Percentiles rank a stretch among this genome's conserved stretches.
Evolutionary conservation across 2,329 filamentous ascomycete species (phyloP).

Genomic region (Alternaria gansuensis): DNA sequence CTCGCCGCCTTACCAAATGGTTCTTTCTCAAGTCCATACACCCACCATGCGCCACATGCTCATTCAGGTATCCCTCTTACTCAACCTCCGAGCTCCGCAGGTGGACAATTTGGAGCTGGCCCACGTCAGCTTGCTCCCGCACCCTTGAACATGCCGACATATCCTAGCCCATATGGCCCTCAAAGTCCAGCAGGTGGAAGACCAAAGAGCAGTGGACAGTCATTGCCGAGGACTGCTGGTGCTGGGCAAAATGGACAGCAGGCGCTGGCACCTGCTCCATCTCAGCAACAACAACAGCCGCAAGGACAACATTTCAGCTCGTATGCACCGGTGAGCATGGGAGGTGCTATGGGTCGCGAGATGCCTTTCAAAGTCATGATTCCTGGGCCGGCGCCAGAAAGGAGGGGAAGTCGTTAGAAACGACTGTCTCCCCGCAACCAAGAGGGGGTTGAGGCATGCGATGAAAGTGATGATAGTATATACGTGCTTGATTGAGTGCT

Average conservation of each 20-base stretch:
- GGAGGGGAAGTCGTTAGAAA: conserved; percentile 42
- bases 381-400: conserved; percentile 39
- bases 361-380: conserved; percentile 47
- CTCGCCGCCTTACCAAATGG: conserved; percentile 40
- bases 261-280: conserved; percentile 44
- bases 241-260: conserved; percentile 31
- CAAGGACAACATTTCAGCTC: conserved; percentile 34
- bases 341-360: conserved; percentile 25
- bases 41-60: conserved; percentile 24
- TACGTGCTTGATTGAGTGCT: conserved; percentile 12
- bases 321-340: conserved; percentile 34
- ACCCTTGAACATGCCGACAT: conserved; percentile 34
- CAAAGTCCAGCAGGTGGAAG: conserved; percentile 33
- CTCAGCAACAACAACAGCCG: conserved; percentile 21
- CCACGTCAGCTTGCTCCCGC: conserved; percentile 39
- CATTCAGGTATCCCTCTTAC: conserved; percentile 22
- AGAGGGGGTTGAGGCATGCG: neutral
- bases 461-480: conserved; percentile 13
- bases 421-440: conserved; percentile 17
- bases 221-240: conserved; percentile 18
- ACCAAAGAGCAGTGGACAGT: conserved; percentile 36
- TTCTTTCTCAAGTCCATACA: conserved; percentile 23
- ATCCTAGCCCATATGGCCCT: conserved; percentile 46
- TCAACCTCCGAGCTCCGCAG: conserved; percentile 25
- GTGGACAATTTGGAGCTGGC: conserved; percentile 14